Evolutionary conservation across 2,329 filamentous ascomycete species (phyloP), one percentile per base, ranked within the genome.

Genomic region (Ophidiomyces ophidiicola): DNA sequence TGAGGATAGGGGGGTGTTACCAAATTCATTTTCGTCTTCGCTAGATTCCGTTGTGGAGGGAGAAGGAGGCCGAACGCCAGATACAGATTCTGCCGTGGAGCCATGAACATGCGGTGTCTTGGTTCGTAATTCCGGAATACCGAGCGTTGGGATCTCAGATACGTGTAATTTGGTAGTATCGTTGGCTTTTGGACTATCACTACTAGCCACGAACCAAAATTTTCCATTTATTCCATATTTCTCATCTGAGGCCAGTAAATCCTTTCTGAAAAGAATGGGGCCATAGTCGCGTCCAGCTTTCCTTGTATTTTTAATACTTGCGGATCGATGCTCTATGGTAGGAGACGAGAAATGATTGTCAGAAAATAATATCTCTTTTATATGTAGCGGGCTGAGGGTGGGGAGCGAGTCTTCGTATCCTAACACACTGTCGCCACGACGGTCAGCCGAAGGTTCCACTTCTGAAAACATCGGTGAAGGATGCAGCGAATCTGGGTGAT

Each of bases 201-300:
- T 40, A 6, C 45, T 41, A 21, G 47, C 36, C 12, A 50, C 44
- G 32, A 65, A 63, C 48, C 57, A 60, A 42, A 63, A 72, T 33
- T 64, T 66, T 6, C 69, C 69, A 21, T 61, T 54, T 32, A 58
- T 43, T 28, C 62, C 59, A 53, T 76, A 77, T 48, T 74, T 76
- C 15, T 67, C 58, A 49, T 73, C 68, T 40, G 68, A 66, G 17
- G 61, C 48, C 26, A 59, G 57, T 40, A 73, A 51, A 36, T 62
- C 65, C 24, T 60, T 58, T 45, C 63, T 66, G 50, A 77, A 77
- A 6, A 54, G 48, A 5, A 76, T 57, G 0, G 71, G 67, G 26
- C 64, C 58, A 46, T 74, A 76, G 32, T 23, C 23, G 10, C 39
- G 47, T 15, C 23, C 32, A 20, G 15, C 11, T 25, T 35, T 39